Conservation (phyloP, 495 filamentous ascomycete species). For the Podospora conica region DNA sequence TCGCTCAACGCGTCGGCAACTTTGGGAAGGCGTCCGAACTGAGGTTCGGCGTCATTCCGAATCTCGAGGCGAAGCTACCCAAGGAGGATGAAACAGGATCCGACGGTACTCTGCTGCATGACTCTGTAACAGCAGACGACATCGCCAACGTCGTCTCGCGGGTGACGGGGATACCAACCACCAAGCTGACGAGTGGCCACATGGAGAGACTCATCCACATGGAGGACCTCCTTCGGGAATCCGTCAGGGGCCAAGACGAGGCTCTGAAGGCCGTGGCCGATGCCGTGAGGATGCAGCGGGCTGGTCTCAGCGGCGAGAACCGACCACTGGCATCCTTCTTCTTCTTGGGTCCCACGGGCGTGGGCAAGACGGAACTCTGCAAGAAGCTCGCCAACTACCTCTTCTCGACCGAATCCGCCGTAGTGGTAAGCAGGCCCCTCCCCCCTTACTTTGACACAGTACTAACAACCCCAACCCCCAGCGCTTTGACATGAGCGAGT, state of each 20-base stretch:
- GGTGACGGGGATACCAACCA: slow-evolving; percentile 86
- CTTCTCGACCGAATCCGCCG: slow-evolving; percentile 84
- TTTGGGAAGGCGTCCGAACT: slow-evolving; percentile 84
- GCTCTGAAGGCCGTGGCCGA: slow-evolving; percentile 86
- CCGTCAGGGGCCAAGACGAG: slow-evolving; percentile 88
- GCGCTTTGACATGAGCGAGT: slow-evolving; percentile 95
- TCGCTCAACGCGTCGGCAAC: slow-evolving; percentile 83
- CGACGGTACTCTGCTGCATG: slow-evolving; percentile 68
- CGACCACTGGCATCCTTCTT: slow-evolving; percentile 91
- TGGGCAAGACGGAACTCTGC: slow-evolving; percentile 95
- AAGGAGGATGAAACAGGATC: slow-evolving; percentile 55
- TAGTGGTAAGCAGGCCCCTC: slow-evolving; percentile 34
- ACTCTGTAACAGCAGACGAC: slow-evolving; percentile 88
- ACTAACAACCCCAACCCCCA: not conserved
- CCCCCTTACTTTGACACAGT: not conserved
- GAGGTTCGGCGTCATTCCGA: slow-evolving; percentile 78
- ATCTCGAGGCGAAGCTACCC: slow-evolving; percentile 70
- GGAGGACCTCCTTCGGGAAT: slow-evolving; percentile 83
- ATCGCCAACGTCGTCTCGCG: slow-evolving; percentile 88
- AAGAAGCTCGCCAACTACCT: slow-evolving; percentile 92
- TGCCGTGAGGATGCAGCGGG: slow-evolving; percentile 89
- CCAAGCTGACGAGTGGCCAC: slow-evolving; percentile 85
- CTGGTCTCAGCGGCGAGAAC: slow-evolving; percentile 85
- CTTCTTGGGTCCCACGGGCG: slow-evolving; percentile 94
- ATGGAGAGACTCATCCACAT: slow-evolving; percentile 88